Base-by-base conservation (phyloP, 768 basidiomycete species). In the Suillus cothurnatus region DNA sequence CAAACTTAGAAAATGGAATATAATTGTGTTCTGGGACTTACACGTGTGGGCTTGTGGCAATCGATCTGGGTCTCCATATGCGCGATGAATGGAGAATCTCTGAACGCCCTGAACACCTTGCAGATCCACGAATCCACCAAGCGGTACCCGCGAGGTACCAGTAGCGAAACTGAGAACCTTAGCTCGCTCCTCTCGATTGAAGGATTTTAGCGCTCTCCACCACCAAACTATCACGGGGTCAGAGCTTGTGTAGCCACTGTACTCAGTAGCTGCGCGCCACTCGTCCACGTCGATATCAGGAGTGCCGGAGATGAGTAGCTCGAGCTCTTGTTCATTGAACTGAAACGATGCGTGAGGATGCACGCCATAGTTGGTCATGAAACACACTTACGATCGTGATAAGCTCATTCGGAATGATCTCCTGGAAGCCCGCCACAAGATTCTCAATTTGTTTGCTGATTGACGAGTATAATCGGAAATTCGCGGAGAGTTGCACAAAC, bases 241-340 rank as follows among this genome's bases (percentile, higher is more conserved):
- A 3, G 91, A 92, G 71, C 91, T 86, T 7, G 85, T 86, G 75
- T 94, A 95, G 56, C 93, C 92, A 67, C 90, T 93, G 79, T 95
- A 94, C 72, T 95, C 94, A 3, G 93, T 95, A 15, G 93, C 93
- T 19, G 91, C 89, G 61, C 93, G 87, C 94, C 95, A 96, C 77
- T 99, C 97, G 74, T 99, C 97, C 2, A 98, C 94, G 70, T 99
- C 96, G 68, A 99, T 95, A 69, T 97, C 95, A n/a, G 97, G 97
- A 23, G 97, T 95, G 31, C 97, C 97, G 5, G 94, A 96, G 67
- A 97, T 97, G 52, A 97, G 85, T 19, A 97, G 83, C 76, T 97
- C 95, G 36, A 97, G 85, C 72, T 97, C 95, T 79, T 95, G 90
- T 70, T 96, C 95, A 71, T 95, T 95, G 81, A 97, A 97, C 93